A percentile compares a stretch with the other conserved stretches of the same genome.
phyloP scores from a whole-genome alignment of 2,329 filamentous ascomycete genomes.

The Elsinoe australis region DNA sequence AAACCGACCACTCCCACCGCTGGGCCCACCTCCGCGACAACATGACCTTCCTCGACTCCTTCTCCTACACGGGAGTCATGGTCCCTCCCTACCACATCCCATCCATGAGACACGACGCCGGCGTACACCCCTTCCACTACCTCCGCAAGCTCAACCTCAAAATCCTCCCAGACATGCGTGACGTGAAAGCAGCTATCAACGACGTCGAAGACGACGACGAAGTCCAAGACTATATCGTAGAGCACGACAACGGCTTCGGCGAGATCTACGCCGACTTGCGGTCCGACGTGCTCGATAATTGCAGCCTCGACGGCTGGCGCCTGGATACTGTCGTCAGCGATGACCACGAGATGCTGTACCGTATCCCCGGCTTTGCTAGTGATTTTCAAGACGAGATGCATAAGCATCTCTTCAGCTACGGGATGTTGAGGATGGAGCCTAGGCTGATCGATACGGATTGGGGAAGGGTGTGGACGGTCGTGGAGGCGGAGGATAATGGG shows the following conservation, averaged over 20 bases:
- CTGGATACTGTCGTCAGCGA: constrained; percentile 7
- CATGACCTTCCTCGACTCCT: constrained; percentile 16
- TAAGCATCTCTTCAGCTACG: neutral
- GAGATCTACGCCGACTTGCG: neutral
- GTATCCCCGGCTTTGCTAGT: neutral
- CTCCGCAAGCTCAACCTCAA: constrained; percentile 1
- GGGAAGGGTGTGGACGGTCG: constrained; percentile 7
- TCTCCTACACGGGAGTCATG: constrained; percentile 1
- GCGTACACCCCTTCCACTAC: constrained; percentile 10
- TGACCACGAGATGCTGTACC: neutral
- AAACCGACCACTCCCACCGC: constrained; percentile 11
- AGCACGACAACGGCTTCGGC: neutral
- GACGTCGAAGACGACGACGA: constrained; percentile 3
- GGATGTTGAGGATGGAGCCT: neutral
- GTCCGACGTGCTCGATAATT: neutral
- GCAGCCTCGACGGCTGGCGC: constrained; percentile 3
- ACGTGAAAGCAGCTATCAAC: neutral
- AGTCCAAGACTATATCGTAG: neutral
- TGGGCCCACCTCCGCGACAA: constrained; percentile 15
- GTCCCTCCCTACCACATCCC: constrained; percentile 8
- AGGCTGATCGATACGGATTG: neutral
- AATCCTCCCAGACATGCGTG: constrained; percentile 6
- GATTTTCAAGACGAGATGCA: constrained; percentile 4
- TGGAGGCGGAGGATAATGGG: neutral
- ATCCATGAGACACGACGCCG: neutral